Conservation (phyloP, 352 stramenopile species). For the Saprolegnia diclina region DNA sequence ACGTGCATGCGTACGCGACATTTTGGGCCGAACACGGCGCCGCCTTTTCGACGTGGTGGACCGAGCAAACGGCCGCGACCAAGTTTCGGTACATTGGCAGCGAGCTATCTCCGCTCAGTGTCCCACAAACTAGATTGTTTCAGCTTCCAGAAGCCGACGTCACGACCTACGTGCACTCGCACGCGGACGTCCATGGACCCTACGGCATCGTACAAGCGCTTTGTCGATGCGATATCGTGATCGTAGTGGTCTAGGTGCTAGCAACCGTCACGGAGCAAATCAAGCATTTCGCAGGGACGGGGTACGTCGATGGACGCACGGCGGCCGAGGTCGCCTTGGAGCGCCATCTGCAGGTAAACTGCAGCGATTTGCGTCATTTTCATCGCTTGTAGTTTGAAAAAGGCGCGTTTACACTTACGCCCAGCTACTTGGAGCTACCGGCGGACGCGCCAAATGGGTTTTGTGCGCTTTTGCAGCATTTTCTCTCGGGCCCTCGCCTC, state of each 20-base stretch:
- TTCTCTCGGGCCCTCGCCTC: slow-evolving; percentile 47
- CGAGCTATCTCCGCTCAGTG: too few species aligned
- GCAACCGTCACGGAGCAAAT: slow-evolving; percentile 89
- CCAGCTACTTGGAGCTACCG: slow-evolving; percentile 36
- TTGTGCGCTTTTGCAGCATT: slow-evolving; percentile 50
- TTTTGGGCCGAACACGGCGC: slow-evolving; percentile 66
- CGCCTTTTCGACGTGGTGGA: slow-evolving; percentile 54
- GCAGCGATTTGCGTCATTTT: slow-evolving; percentile 8
- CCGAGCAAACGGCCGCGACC: slow-evolving; percentile 36
- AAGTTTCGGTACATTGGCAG: slow-evolving; percentile 28
- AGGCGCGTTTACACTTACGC: slow-evolving; percentile 41
- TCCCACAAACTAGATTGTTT: too few species aligned
- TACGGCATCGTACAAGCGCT: slow-evolving; percentile 74
- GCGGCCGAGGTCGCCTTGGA: slow-evolving; percentile 68
- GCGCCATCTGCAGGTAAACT: slow-evolving; percentile 35
- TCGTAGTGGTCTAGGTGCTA: slow-evolving; percentile 37
- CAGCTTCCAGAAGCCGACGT: slow-evolving; percentile 83
- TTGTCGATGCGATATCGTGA: neutral
- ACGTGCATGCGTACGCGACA: slow-evolving; percentile 58
- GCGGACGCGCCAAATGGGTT: slow-evolving; percentile 43
- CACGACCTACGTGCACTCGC: slow-evolving; percentile 62
- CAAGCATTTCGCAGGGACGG: slow-evolving; percentile 87
- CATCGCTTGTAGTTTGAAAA: slow-evolving; percentile 23
- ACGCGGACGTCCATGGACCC: slow-evolving; percentile 86
- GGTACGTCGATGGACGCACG: slow-evolving; percentile 84